phyloP scores from a whole-genome alignment of 176 grass and related monocot species.

The Aechmea fasciata region DNA sequence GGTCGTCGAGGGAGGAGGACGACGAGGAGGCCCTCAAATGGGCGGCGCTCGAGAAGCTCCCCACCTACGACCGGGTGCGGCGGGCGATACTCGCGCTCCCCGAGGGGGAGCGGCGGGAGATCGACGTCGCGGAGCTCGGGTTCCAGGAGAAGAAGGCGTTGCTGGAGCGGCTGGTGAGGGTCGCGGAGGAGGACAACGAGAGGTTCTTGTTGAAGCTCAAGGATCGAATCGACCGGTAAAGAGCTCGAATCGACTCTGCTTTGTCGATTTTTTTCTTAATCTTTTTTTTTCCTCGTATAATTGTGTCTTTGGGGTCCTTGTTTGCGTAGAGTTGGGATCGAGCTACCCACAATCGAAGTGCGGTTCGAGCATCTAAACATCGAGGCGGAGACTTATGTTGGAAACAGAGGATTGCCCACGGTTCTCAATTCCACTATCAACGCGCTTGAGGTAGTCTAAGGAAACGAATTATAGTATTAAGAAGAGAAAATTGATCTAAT shows the following conservation, averaged over 20 bases:
- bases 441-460: conserved; percentile 46
- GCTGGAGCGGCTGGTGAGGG: conserved; percentile 32
- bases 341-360: conserved; percentile 82
- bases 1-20: conserved; percentile 17
- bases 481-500: neutral
- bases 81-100: conserved; percentile 18
- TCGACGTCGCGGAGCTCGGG: conserved; percentile 24
- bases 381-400: conserved; percentile 56
- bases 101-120: conserved; percentile 16
- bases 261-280: conserved; percentile 8
- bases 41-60: conserved; percentile 44
- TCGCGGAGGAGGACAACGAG: conserved; percentile 39
- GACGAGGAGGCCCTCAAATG: conserved; percentile 45
- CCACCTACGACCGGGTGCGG: conserved; percentile 30
- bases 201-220: conserved; percentile 43
- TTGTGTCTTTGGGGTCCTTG: neutral
- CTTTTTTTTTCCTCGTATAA: neutral
- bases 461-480: neutral
- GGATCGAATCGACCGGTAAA: conserved; percentile 49
- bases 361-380: conserved; percentile 58
- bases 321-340: conserved; percentile 66
- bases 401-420: conserved; percentile 79
- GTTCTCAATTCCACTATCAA: conserved; percentile 70
- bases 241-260: neutral
- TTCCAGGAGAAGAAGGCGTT: conserved; percentile 26